Conservation (phyloP, 2,329 filamentous ascomycete genomes). For the Aspergillus proliferans region DNA sequence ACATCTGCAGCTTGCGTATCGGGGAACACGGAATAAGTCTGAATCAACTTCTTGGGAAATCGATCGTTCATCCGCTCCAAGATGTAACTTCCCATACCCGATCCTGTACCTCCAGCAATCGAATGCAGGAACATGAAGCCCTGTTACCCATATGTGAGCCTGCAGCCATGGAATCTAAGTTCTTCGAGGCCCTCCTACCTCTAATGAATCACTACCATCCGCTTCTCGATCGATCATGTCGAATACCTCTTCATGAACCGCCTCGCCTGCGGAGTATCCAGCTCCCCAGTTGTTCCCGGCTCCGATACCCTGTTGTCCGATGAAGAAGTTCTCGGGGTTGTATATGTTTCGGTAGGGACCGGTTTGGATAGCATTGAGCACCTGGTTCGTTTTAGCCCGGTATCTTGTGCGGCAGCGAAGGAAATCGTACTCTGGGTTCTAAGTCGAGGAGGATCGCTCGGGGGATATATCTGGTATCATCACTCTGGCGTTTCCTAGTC, state of each 20-base stretch:
- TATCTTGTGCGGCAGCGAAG: background rate
- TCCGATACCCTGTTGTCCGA: constrained; percentile 86
- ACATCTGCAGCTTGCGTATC: constrained; percentile 88
- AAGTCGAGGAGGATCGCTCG: constrained; percentile 92
- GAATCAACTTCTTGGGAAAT: constrained; percentile 98
- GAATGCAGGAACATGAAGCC: constrained; percentile 99
- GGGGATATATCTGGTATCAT: constrained; percentile 97
- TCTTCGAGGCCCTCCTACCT: constrained; percentile 47
- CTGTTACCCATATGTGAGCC: constrained; percentile 33
- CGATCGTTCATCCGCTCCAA: constrained; percentile 93
- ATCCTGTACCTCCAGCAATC: constrained; percentile 93
- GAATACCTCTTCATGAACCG: constrained; percentile 92
- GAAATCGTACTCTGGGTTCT: constrained; percentile 67
- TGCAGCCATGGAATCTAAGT: background rate
- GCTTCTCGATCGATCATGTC: constrained; percentile 99
- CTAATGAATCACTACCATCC: constrained; percentile 93
- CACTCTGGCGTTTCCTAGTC: constrained; percentile 55
- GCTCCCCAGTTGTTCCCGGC: constrained; percentile 98
- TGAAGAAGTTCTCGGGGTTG: constrained; percentile 98
- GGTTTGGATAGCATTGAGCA: constrained; percentile 86
- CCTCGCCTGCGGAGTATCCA: constrained; percentile 87
- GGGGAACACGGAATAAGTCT: constrained; percentile 97
- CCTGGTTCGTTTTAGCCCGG: constrained; percentile 37
- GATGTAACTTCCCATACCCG: constrained; percentile 89
- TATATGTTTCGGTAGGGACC: constrained; percentile 98